phyloP scores from a whole-genome alignment of 306 rosid genomes.

The Quercus gilva region DNA sequence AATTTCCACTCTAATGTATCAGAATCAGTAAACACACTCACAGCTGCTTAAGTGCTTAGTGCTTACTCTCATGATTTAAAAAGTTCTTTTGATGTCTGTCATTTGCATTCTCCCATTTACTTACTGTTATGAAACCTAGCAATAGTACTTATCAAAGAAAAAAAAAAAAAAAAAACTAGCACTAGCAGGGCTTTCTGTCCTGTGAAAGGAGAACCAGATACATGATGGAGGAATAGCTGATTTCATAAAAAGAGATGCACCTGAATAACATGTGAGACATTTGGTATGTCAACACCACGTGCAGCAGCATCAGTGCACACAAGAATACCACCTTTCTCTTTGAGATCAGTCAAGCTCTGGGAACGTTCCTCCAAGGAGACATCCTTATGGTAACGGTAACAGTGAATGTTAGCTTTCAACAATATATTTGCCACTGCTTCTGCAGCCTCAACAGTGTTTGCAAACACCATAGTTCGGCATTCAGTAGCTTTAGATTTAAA shows the following conservation, averaged over 20 bases:
- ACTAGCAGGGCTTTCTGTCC: not conserved
- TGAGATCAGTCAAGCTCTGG: conserved; percentile 63
- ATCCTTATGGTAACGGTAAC: conserved; percentile 83
- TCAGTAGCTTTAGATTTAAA: conserved; percentile 42
- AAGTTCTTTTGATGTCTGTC: not conserved
- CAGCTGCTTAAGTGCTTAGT: not conserved
- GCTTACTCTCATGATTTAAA: not conserved
- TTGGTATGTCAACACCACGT: conserved; percentile 89
- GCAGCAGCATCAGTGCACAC: conserved; percentile 99
- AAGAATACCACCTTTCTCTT: conserved; percentile 83
- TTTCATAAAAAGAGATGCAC: conserved; percentile 34
- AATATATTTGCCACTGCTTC: conserved; percentile 85
- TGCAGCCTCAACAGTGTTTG: conserved; percentile 90
- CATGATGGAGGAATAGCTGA: not conserved
- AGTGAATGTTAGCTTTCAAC: conserved; percentile 56
- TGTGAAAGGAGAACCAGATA: not conserved
- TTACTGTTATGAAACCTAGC: not conserved
- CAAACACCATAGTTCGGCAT: conserved; percentile 87
- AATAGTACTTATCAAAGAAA: no score
- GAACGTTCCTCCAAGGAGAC: conserved; percentile 87
- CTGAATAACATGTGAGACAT: conserved; percentile 90
- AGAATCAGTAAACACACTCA: not conserved
- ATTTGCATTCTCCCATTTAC: not conserved
- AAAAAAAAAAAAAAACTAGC: no score
- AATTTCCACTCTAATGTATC: not conserved